A percentile compares a stretch with the other conserved stretches of the same genome.
Conservation (phyloP, 2,329 filamentous ascomycete genomes). For the Colletotrichum camelliae region DNA sequence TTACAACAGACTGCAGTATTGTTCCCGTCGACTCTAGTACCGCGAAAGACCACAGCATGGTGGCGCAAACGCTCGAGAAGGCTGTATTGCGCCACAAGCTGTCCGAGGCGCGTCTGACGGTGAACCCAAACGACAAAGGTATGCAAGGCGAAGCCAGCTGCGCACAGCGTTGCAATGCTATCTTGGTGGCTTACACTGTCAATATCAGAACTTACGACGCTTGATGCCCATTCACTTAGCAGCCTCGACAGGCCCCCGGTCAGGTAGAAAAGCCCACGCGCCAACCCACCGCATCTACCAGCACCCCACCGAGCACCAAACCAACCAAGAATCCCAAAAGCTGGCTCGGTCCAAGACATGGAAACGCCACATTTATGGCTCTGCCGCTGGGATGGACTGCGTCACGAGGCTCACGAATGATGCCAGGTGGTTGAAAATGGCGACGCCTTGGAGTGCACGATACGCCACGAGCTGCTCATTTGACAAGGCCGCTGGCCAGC, state of each 20-base stretch:
- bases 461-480: conserved; percentile 51
- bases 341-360: conserved; percentile 49
- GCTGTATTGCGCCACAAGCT: conserved; percentile 62
- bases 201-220: conserved; percentile 36
- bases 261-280: conserved; percentile 53
- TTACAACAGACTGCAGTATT: conserved; percentile 41
- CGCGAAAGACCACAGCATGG: conserved; percentile 47
- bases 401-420: conserved; percentile 41
- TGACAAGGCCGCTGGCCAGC: conserved; percentile 35
- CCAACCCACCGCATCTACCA: conserved; percentile 54
- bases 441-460: conserved; percentile 45
- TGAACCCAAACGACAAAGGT: conserved; percentile 61
- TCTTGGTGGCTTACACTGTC: conserved; percentile 44
- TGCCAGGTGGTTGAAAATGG: conserved; percentile 38
- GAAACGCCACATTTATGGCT: conserved; percentile 45
- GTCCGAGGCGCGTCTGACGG: conserved; percentile 50
- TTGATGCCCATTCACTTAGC: not conserved
- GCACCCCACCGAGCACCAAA: conserved; percentile 52
- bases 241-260: conserved; percentile 25
- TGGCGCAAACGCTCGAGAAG: conserved; percentile 61
- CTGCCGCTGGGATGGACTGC: conserved; percentile 34
- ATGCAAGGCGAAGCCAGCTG: conserved; percentile 48
- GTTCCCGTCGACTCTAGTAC: conserved; percentile 51
- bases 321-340: conserved; percentile 57
- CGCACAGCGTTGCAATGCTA: conserved; percentile 50